phyloP scores from a whole-genome alignment of 2,329 filamentous ascomycete species.

The Cyphellophora attinorum region DNA sequence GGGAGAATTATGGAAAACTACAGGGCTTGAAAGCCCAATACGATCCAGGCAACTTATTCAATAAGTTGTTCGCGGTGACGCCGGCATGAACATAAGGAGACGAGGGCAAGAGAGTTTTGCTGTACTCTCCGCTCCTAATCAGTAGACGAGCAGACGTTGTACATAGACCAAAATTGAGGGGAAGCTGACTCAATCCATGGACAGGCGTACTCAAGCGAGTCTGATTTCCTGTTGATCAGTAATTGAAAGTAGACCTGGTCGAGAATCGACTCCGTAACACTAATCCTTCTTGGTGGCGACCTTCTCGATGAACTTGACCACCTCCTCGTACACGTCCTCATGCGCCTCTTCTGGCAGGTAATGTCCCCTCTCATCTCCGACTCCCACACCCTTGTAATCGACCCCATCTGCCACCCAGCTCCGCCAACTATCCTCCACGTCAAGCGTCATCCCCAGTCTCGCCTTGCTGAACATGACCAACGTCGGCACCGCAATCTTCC shows the following conservation, averaged over 20 bases:
- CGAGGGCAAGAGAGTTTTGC: too few species aligned
- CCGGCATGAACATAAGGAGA: conserved; percentile 5
- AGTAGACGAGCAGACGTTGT: too few species aligned
- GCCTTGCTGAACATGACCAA: conserved; percentile 33
- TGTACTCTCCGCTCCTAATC: too few species aligned
- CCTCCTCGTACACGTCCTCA: conserved; percentile 2
- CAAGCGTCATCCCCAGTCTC: conserved; percentile 31
- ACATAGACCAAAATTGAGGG: too few species aligned
- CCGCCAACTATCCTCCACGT: conserved; percentile 34
- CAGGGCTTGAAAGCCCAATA: conserved; percentile 36
- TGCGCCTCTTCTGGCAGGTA: conserved; percentile 35
- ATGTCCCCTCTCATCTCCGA: conserved; percentile 31
- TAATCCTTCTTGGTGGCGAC: neutral
- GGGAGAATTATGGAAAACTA: conserved; percentile 31
- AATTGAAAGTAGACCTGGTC: too few species aligned
- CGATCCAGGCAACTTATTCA: conserved; percentile 38
- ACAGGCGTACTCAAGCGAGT: too few species aligned
- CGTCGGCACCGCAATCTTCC: conserved; percentile 31
- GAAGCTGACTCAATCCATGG: too few species aligned
- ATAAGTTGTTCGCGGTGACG: conserved; percentile 31
- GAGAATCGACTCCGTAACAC: too few species aligned
- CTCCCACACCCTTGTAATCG: conserved; percentile 20
- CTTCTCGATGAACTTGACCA: conserved; percentile 1
- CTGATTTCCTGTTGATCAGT: too few species aligned
- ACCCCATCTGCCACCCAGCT: conserved; percentile 30